Evolutionary conservation across 2,329 filamentous ascomycete genomes (phyloP), one percentile per base, ranked within the genome.

Genomic region (Ascochyta pisi): DNA sequence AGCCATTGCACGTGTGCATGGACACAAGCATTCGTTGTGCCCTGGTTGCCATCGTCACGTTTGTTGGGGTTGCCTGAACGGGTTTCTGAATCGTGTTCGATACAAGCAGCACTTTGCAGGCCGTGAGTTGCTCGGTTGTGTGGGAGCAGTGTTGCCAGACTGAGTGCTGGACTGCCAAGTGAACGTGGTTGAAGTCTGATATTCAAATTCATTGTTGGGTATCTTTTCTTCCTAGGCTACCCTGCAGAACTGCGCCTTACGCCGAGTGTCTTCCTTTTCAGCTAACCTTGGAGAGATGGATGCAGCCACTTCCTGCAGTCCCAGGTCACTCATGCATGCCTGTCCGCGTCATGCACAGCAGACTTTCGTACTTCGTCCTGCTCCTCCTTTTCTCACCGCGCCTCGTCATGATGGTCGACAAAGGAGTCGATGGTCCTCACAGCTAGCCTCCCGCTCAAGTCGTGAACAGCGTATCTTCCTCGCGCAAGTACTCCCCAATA

Each of bases 401-500:
- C 12, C 29, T 31, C 29, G 29, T 31, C 29, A 5, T 31, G 29
- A 31, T 31, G 15, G 2, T 31, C 2, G 29, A 15, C 12, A 3
- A 31, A 15, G 3, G 1, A 31, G 29, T 13, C 29, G 29, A 15
- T 31, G 29, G 3, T 39, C 13, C 37, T 22, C 16, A 22, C 19
- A 22, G 39, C 23, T 4, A 4, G 9, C 39, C 15, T 9, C 4
- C 9, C 6, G 22, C 57, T 72, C 68, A 75, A 38, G 85, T 86
- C 42, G 84, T 82, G 71, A 88, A 88, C 44, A 88, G 77, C 1
- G 84, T 84, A 68, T 88, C 85, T 77, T 88, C 85, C 71, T 98
- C 94, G 73, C 95, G 86, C 71, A 99, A 81, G 73, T 96, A 99
- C 79, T 98, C 94, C 67, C 95, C 95, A 66, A 91, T 89, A 80